phyloP scores from a whole-genome alignment of 768 basidiomycete species.

The Trametes elegans region DNA sequence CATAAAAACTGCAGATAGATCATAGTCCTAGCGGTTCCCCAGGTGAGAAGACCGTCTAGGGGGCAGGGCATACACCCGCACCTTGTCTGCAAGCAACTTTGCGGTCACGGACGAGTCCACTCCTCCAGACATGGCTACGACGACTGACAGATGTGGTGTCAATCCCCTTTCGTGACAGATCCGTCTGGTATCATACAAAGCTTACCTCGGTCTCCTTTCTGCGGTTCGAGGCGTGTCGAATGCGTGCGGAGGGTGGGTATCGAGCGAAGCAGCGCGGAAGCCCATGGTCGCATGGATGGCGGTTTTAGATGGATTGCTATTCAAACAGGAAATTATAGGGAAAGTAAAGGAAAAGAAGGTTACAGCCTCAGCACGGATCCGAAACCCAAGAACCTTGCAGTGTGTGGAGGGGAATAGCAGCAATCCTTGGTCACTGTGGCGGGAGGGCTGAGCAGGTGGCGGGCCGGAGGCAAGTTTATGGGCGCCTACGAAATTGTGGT shows the following conservation, averaged over 20 bases:
- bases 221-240: constrained; percentile 19
- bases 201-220: constrained; percentile 31
- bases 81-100: constrained; percentile 67
- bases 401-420: too few relatives aligned
- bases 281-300: constrained; percentile 16
- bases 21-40: constrained; percentile 53
- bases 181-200: neutral
- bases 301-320: too few relatives aligned
- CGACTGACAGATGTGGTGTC: too few relatives aligned
- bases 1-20: constrained; percentile 91
- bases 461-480: constrained; percentile 6
- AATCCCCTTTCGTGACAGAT: too few relatives aligned
- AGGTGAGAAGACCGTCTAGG: neutral
- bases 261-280: constrained; percentile 10
- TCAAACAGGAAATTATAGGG: too few relatives aligned
- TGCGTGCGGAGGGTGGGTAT: constrained; percentile 14
- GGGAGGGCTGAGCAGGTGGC: neutral
- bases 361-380: too few relatives aligned
- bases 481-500: neutral
- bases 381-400: too few relatives aligned
- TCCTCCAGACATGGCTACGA: constrained; percentile 93
- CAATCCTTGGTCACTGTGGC: neutral
- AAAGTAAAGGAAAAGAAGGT: too few relatives aligned
- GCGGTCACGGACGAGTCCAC: constrained; percentile 93
- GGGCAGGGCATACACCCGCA: constrained; percentile 27